Evolutionary conservation across 257 asterid species (phyloP), one percentile per base, ranked within the genome.

Genomic region (Solanum peruvianum): DNA sequence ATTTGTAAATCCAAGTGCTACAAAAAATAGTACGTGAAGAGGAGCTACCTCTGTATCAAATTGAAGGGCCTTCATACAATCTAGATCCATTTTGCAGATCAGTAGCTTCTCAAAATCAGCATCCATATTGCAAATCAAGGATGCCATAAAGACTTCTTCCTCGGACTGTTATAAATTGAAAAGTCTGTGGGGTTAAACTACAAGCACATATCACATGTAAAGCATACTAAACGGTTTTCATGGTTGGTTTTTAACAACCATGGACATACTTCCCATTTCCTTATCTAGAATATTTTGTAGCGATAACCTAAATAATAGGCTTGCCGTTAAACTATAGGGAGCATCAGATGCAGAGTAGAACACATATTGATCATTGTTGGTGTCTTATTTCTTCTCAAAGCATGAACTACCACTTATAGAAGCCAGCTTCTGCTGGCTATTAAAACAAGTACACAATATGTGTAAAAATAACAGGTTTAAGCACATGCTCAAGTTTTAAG

Each of bases 61-160:
- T 87, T 91, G 98, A 89, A 97, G 92, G 78, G 93, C 87, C 92
- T 93, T 95, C 87, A 94, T 93, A 86, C 96, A 97, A 84, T 95
- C 99, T 86, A 91, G 87, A 89, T 97, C 98, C 98, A 97, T 93
- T 93, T 93, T 95, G 93, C 99, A 97, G 73, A 97, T 93, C 81
- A 97, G 90, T 90, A 95, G 96, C 92, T 93, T 94, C 94, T 94
- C 93, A 39, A 93, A 91, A 87, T 94, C 95, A 85, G 80, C 87
- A 84, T 94, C 98, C 91, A 94, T 90, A 87, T 92, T 91, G 93
- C 99, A 97, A 78, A 97, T 97, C 93, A 97, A 92, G 92, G 99
- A 94, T 86, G 95, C 93, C 98, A 94, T 94, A 80, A 95, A 94
- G 84, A 94, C 87, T 88, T 94, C 98, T 91, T 92, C 97, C 87